Conservation (phyloP, 495 filamentous ascomycete genomes). For the Pseudomonodictys pantanalensis region DNA sequence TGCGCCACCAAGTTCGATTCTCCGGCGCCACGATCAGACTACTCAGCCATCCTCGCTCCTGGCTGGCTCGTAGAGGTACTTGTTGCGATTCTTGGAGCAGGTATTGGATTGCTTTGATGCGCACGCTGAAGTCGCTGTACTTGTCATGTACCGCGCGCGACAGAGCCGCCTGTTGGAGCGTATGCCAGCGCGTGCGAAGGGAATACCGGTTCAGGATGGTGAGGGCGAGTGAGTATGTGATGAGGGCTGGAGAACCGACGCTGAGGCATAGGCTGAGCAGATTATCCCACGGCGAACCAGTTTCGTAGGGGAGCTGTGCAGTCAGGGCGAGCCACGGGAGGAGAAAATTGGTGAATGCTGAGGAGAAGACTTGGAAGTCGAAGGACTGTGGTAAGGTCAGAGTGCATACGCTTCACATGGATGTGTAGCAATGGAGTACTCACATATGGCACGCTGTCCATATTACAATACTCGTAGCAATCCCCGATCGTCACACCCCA, state of each 20-base stretch:
- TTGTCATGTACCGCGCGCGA: conserved; percentile 7
- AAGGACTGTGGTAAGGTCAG: conserved; percentile 13
- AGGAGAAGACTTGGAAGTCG: conserved; percentile 26
- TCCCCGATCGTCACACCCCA: conserved; percentile 28
- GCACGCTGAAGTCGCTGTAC: conserved; percentile 13
- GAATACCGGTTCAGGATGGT: conserved; percentile 33
- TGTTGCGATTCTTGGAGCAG: conserved; percentile 33
- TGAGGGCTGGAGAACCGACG: conserved; percentile 28
- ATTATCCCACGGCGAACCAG: conserved; percentile 17
- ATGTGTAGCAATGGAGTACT: not conserved
- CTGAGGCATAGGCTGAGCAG: conserved; percentile 21
- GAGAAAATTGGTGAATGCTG: conserved; percentile 27
- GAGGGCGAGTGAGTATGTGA: conserved; percentile 30
- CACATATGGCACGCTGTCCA: conserved; percentile 24
- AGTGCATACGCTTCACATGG: not conserved
- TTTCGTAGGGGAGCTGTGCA: conserved; percentile 31
- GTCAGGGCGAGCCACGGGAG: conserved; percentile 32
- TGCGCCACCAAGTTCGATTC: conserved; percentile 27
- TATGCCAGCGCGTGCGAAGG: conserved; percentile 15
- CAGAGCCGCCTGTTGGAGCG: conserved; percentile 10
- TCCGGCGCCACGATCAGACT: conserved; percentile 30
- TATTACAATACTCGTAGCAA: conserved; percentile 30
- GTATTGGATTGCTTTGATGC: conserved; percentile 21
- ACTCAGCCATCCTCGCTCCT: conserved; percentile 27
- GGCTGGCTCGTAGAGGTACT: conserved; percentile 23